A percentile compares a stretch with the other conserved stretches of the same genome.
Conservation (phyloP, 139 green algal species). For the Chlorella vulgaris region DNA sequence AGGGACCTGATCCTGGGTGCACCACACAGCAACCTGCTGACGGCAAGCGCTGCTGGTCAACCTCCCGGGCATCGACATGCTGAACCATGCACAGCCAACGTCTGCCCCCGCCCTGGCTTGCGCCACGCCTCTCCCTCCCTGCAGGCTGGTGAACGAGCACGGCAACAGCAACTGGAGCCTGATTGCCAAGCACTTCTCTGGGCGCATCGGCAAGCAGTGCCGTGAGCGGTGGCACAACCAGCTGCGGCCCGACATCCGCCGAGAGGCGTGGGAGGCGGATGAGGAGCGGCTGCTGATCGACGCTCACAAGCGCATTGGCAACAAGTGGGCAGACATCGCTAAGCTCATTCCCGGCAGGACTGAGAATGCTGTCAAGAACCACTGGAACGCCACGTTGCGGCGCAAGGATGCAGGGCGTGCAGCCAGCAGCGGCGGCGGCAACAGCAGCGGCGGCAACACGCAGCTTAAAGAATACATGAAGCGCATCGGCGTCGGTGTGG, state of each 20-base stretch:
- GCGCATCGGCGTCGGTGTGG: not conserved
- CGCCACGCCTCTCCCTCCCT: not conserved
- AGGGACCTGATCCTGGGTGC: not conserved
- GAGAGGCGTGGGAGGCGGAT: conserved; percentile 64
- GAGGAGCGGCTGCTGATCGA: conserved; percentile 64
- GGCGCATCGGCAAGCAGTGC: conserved; percentile 87
- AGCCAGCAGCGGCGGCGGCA: not conserved
- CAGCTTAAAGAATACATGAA: conserved; percentile 49
- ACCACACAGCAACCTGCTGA: not conserved
- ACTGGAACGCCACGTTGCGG: conserved; percentile 77
- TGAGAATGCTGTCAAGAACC: conserved; percentile 88
- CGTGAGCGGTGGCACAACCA: conserved; percentile 82
- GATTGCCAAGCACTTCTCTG: conserved; percentile 64
- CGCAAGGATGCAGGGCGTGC: conserved; percentile 37
- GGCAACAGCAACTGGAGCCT: conserved; percentile 73
- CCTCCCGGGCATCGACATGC: not conserved
- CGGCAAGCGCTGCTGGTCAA: conserved; percentile 11
- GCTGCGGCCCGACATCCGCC: conserved; percentile 69
- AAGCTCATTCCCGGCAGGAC: conserved; percentile 67
- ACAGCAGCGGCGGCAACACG: conserved; percentile 17
- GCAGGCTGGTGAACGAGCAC: conserved; percentile 71
- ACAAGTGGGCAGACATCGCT: conserved; percentile 75
- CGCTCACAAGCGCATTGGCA: conserved; percentile 45
- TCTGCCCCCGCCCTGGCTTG: too few species aligned
- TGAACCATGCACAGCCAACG: too few species aligned